Conservation (phyloP, 768 basidiomycete genomes). For the Amanita thiersii region DNA sequence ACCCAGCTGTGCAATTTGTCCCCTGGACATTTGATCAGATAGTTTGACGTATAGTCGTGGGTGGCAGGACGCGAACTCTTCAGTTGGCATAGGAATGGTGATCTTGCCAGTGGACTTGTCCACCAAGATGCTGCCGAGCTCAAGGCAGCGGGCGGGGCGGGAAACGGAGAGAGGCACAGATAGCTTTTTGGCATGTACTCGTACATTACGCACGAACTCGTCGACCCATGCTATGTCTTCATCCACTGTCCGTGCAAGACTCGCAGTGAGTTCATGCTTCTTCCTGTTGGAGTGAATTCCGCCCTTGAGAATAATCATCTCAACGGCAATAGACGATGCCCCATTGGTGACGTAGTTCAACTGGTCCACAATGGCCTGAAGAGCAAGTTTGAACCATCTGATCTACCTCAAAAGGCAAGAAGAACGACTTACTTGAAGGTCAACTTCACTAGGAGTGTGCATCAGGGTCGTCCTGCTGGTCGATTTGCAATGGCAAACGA, state of each 20-base stretch:
- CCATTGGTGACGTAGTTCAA: conserved; percentile 6
- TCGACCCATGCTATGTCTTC: conserved; percentile 7
- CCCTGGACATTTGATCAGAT: background rate
- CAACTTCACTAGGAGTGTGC: conserved; percentile 7
- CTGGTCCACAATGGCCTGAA: conserved; percentile 7
- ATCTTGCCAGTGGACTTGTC: conserved; percentile 7
- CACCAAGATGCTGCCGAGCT: conserved; percentile 5
- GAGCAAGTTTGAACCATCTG: background rate
- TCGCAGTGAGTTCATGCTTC: conserved; percentile 20
- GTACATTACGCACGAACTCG: conserved; percentile 4
- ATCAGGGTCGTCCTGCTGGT: conserved; percentile 8
- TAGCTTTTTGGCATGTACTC: conserved; percentile 5
- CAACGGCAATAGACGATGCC: background rate
- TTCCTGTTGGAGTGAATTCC: conserved; percentile 20
- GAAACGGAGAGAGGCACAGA: conserved; percentile 5
- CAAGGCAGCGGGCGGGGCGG: conserved; percentile 6
- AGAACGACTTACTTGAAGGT: conserved; percentile 1
- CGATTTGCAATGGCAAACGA: conserved; percentile 5
- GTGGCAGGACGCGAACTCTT: background rate
- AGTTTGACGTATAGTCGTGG: conserved; percentile 1
- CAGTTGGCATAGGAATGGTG: conserved; percentile 6
- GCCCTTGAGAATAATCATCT: conserved; percentile 12
- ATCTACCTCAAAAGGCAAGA: no score
- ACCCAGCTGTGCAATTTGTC: conserved; percentile 2
- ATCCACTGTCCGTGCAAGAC: conserved; percentile 16